Evolutionary conservation across 2,329 filamentous ascomycete species (phyloP).

Genomic region (Pseudohalonectria lignicola): DNA sequence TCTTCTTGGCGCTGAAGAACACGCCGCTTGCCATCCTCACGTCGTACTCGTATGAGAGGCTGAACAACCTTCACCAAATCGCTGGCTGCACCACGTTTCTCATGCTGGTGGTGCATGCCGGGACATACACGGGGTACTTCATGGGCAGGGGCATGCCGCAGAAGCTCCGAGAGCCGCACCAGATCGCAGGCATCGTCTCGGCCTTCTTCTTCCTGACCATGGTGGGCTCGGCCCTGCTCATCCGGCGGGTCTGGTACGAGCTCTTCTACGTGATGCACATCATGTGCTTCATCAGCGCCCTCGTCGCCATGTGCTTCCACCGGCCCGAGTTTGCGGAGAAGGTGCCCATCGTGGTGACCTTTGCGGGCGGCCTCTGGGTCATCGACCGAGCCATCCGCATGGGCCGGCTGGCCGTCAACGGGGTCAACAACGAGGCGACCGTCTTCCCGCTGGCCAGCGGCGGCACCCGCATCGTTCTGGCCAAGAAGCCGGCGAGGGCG

Average conservation of each 20-base stretch:
- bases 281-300: constrained; percentile 31
- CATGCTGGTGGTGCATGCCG: constrained; percentile 32
- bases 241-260: constrained; percentile 41
- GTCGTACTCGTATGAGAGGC: constrained; percentile 44
- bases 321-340: constrained; percentile 32
- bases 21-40: constrained; percentile 43
- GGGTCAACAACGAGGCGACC: constrained; percentile 37
- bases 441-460: constrained; percentile 42
- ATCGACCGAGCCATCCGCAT: constrained; percentile 38
- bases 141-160: constrained; percentile 12
- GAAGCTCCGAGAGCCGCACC: constrained; percentile 21
- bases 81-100: constrained; percentile 37
- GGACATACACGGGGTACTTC: constrained; percentile 31
- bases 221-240: constrained; percentile 27
- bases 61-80: constrained; percentile 45
- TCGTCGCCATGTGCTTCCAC: constrained; percentile 39
- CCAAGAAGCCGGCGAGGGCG: constrained; percentile 33
- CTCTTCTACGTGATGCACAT: constrained; percentile 44
- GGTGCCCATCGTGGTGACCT: constrained; percentile 27
- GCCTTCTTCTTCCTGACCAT: constrained; percentile 33
- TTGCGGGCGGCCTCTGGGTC: constrained; percentile 35
- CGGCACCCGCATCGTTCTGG: constrained; percentile 42
- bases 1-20: constrained; percentile 46
- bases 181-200: constrained; percentile 37
- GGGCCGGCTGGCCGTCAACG: constrained; percentile 28